Evolutionary conservation across 2,329 filamentous ascomycete genomes (phyloP).

Genomic region (Verticillium albo-atrum): DNA sequence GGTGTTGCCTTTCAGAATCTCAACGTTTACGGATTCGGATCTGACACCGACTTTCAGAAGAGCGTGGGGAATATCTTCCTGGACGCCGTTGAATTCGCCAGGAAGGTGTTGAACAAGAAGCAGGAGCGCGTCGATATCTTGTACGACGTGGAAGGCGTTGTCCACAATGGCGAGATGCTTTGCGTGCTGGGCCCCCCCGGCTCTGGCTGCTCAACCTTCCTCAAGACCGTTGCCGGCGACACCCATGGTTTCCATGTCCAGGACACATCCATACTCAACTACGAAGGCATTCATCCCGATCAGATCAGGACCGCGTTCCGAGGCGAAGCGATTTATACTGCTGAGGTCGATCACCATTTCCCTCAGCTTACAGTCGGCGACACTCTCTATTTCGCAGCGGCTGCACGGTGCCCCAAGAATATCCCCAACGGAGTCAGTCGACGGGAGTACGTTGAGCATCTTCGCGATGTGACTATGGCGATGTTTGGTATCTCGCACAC

Average conservation of each 20-base stretch:
- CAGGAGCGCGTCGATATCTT: conserved; percentile 42
- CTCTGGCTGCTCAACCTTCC: conserved; percentile 61
- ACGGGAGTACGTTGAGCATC: conserved; percentile 37
- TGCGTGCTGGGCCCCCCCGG: conserved; percentile 52
- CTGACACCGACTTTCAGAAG: conserved; percentile 36
- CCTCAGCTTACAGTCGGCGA: conserved; percentile 55
- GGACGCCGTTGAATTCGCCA: conserved; percentile 19
- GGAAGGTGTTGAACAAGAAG: conserved; percentile 18
- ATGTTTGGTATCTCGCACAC: conserved; percentile 52
- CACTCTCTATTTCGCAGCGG: conserved; percentile 57
- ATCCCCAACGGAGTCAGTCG: conserved; percentile 40
- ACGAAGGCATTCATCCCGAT: conserved; percentile 8
- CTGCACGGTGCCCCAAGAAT: conserved; percentile 42
- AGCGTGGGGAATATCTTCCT: conserved; percentile 32
- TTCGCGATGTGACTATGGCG: conserved; percentile 50
- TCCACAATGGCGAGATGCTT: conserved; percentile 51
- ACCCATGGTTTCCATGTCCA: conserved; percentile 50
- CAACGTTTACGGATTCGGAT: conserved; percentile 36
- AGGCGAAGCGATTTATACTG: conserved; percentile 65
- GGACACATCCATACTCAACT: conserved; percentile 8
- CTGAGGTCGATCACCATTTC: conserved; percentile 61
- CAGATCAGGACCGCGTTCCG: conserved; percentile 12
- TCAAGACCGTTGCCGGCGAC: conserved; percentile 62
- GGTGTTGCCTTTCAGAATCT: conserved; percentile 38
- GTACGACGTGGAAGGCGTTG: conserved; percentile 45